Evolutionary conservation across 1,284 basidiomycete species (phyloP).

Genomic region (Heterobasidion parviporum): DNA sequence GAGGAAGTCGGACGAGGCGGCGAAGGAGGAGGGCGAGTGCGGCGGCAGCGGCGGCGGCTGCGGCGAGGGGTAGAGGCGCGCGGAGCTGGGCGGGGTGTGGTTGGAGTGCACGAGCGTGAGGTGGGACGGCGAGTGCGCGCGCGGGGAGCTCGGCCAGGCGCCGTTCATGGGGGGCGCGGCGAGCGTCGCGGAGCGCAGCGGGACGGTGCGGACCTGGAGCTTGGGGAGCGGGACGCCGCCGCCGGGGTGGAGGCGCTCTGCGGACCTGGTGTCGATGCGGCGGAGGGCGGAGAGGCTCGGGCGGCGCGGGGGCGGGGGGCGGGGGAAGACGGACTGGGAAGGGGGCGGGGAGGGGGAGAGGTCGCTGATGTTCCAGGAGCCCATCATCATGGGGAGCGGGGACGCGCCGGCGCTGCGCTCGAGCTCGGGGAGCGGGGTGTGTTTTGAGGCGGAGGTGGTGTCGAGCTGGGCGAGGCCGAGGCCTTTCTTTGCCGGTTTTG

Average conservation of each 20-base stretch:
- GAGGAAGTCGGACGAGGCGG: conserved; percentile 13
- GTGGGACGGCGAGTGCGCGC: conserved; percentile 52
- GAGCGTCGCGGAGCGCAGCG: conserved; percentile 48
- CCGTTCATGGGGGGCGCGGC: conserved; percentile 36
- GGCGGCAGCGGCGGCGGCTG: conserved; percentile 7
- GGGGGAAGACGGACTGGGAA: conserved; percentile 49
- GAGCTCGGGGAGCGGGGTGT: conserved; percentile 41
- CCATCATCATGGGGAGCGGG: conserved; percentile 27
- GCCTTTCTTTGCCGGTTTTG: conserved; percentile 23
- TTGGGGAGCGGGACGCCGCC: conserved; percentile 28
- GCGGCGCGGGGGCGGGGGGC: conserved; percentile 42
- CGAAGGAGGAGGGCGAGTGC: conserved; percentile 7
- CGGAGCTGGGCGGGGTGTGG: conserved; percentile 44
- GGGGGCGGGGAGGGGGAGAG: conserved; percentile 57
- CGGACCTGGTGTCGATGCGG: conserved; percentile 49
- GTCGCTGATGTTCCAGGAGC: conserved; percentile 31
- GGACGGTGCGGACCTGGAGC: conserved; percentile 52
- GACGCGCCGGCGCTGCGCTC: conserved; percentile 37
- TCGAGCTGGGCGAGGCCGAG: conserved; percentile 60
- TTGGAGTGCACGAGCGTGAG: conserved; percentile 49
- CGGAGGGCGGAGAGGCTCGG: conserved; percentile 58
- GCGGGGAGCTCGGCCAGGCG: conserved; percentile 27
- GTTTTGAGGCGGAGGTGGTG: conserved; percentile 43
- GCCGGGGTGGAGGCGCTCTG: conserved; percentile 33
- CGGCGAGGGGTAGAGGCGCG: conserved; percentile 19